Conservation (phyloP, 2,329 filamentous ascomycete genomes). For the Ophiocordyceps camponoti-floridani region DNA sequence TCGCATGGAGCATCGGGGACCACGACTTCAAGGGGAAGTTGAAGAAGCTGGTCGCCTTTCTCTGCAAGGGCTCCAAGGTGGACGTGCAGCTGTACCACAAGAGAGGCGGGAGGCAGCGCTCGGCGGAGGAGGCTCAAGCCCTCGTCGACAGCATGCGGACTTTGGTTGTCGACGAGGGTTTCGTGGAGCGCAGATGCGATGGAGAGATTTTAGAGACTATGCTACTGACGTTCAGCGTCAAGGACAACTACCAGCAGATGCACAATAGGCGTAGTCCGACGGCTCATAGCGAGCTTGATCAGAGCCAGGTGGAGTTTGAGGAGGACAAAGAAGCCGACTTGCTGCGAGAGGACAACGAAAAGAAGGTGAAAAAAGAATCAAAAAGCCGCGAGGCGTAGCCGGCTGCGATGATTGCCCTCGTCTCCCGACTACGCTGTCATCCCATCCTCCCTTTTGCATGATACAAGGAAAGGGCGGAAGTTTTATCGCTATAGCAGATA, state of each 20-base stretch:
- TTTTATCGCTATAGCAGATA: too few species aligned
- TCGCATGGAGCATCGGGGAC: slow-evolving; percentile 71
- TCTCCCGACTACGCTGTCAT: too few species aligned
- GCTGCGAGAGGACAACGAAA: too few species aligned
- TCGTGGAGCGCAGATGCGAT: slow-evolving; percentile 6
- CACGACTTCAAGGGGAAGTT: slow-evolving; percentile 62
- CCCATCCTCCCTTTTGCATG: too few species aligned
- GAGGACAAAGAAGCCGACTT: too few species aligned
- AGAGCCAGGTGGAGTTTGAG: not conserved
- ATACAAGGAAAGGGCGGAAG: too few species aligned
- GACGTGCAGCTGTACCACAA: slow-evolving; percentile 50
- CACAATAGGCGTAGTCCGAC: not conserved
- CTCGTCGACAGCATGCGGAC: slow-evolving; percentile 28
- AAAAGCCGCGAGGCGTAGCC: too few species aligned
- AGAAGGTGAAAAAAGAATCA: too few species aligned
- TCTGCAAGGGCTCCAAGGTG: slow-evolving; percentile 58
- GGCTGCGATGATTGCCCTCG: too few species aligned
- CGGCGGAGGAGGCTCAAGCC: slow-evolving; percentile 40
- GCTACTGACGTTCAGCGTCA: not conserved
- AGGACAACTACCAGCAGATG: not conserved
- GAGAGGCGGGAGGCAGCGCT: slow-evolving; percentile 42
- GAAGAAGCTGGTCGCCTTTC: slow-evolving; percentile 47
- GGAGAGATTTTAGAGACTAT: not conserved
- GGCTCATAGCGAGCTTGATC: not conserved
- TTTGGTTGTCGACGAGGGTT: slow-evolving; percentile 14